Base-by-base conservation (phyloP, 768 basidiomycete genomes). In the Sporobolomyces phaffii region DNA sequence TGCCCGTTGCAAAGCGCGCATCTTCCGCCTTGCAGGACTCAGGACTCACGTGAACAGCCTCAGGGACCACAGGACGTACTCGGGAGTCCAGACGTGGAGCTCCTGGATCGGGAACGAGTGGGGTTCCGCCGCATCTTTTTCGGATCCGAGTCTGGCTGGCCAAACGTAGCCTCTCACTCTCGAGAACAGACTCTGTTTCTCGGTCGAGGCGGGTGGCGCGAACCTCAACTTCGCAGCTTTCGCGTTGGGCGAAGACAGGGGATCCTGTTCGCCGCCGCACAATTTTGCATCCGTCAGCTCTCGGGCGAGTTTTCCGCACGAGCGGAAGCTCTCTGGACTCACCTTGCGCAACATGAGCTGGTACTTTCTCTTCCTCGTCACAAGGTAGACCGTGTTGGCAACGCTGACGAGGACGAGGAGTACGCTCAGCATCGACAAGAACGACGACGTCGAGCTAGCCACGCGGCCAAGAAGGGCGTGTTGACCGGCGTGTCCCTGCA, bases 81-180 rank as follows among this genome's bases (percentile, higher is more conserved):
- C 70, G 1, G 73, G 73, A 13, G 70, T 72, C 73, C 73, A 73
- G 7, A 73, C 56, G 40, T 64, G 28, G 14, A 73, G 62, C 54
- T 72, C 62, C 45, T 73, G 73, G 0, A 73, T 52, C 36, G 61
- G 63, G 50, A 40, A 67, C 33, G 29, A 11, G 33, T 65, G 57
- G n/a, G 54, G 29, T 33, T 61, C 62, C n/a, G 3, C 34, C 34
- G 4, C 50, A 11, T 57, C 53, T 14, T 20, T 28, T 33, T 34
- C 14, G 10, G 5, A n/a, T 31, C 10, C 17, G 26, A 36, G 10
- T 38, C 36, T 36, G n/a, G n/a, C n/a, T 9, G 24, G 18, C 38
- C 44, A 53, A 28, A 66, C 18, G 5, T 47, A 26, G 14, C n/a
- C n/a, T 43, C 45, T 65, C 17, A 31, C 61, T 26, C 24, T 22